Conservation (phyloP, 208 protist genomes). For the Angomonas ambiguus region DNA sequence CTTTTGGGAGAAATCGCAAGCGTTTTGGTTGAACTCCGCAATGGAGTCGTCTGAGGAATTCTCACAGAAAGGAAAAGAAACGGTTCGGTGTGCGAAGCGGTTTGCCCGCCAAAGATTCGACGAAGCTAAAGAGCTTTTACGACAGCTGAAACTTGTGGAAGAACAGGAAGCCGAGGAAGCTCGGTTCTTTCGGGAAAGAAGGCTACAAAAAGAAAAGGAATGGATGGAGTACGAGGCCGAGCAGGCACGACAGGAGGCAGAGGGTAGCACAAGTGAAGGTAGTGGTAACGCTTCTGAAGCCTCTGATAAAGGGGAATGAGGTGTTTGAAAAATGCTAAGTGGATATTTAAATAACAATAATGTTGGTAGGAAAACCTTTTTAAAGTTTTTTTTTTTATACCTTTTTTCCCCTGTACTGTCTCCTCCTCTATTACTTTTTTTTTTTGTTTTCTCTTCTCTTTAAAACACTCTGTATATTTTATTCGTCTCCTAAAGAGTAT, state of each 20-base stretch:
- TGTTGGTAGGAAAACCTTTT: too few relatives aligned
- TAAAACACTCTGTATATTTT: too few relatives aligned
- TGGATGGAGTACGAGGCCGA: conserved; percentile 64
- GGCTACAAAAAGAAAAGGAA: conserved; percentile 67
- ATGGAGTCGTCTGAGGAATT: conserved; percentile 39
- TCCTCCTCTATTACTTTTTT: too few relatives aligned
- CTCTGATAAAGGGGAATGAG: too few relatives aligned
- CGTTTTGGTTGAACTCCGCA: conserved; percentile 71
- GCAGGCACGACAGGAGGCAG: conserved; percentile 22
- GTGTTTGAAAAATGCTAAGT: too few relatives aligned
- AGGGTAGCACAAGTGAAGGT: too few relatives aligned
- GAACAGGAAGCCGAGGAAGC: conserved; percentile 73
- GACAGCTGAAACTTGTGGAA: conserved; percentile 77
- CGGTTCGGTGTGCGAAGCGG: conserved; percentile 29
- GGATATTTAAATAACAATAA: too few relatives aligned
- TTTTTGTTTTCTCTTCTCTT: not conserved
- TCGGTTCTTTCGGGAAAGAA: conserved; percentile 67
- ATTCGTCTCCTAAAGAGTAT: too few relatives aligned
- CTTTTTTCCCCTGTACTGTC: too few relatives aligned
- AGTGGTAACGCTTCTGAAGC: too few relatives aligned
- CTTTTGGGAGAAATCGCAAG: conserved; percentile 56
- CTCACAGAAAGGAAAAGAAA: conserved; percentile 18
- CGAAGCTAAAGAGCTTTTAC: conserved; percentile 66
- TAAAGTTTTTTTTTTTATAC: conserved; percentile 7
- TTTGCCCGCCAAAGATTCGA: conserved; percentile 61